Percentiles rank a stretch among this genome's conserved stretches.
These are phyloP conservation scores for Brettanomyces bruxellensis DNA, from an alignment of 805 yeast species.

Conservation along the genomic window DNA sequence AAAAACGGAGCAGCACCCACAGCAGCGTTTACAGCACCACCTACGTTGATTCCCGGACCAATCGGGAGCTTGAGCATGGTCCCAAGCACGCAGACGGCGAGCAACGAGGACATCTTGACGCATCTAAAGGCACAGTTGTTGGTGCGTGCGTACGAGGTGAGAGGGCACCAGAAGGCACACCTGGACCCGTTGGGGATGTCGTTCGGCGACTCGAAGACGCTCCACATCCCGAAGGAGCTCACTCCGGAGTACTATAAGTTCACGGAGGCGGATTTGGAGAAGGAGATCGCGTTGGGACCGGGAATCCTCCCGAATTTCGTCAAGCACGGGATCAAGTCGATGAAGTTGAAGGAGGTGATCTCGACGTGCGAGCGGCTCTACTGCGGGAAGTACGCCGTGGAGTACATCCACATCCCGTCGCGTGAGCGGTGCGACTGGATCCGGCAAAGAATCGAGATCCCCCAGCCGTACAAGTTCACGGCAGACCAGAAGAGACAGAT, in stretches of 20 bases:
- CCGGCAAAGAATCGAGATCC: conserved; percentile 92
- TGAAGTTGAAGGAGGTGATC: conserved; percentile 74
- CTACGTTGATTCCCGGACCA: conserved; percentile 76
- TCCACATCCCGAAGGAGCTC: conserved; percentile 69
- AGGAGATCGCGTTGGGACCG: conserved; percentile 86
- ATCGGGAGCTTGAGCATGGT: conserved; percentile 64
- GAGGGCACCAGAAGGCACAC: conserved; percentile 94
- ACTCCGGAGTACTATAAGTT: conserved; percentile 90
- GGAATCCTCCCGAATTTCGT: conserved; percentile 94
- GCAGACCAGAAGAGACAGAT: conserved; percentile 92
- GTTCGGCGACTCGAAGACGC: conserved; percentile 54
- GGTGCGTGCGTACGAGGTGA: conserved; percentile 97
- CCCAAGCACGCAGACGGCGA: conserved; percentile 41
- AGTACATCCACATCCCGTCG: conserved; percentile 94
- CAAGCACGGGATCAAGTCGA: conserved; percentile 42
- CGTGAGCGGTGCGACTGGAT: conserved; percentile 97
- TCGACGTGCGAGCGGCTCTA: conserved; percentile 73
- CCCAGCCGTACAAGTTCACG: conserved; percentile 73
- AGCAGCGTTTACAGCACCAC: conserved; percentile 83
- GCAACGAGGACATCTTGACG: conserved; percentile 60
- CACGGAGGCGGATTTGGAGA: conserved; percentile 75
- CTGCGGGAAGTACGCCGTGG: conserved; percentile 85
- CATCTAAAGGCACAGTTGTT: conserved; percentile 93
- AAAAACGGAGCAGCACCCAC: conserved; percentile 60
- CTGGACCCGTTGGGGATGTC: conserved; percentile 93